A percentile compares a stretch with the other conserved stretches of the same genome.
Evolutionary conservation across 2,329 filamentous ascomycete species (phyloP).

Genomic region (Colletotrichum salicis): DNA sequence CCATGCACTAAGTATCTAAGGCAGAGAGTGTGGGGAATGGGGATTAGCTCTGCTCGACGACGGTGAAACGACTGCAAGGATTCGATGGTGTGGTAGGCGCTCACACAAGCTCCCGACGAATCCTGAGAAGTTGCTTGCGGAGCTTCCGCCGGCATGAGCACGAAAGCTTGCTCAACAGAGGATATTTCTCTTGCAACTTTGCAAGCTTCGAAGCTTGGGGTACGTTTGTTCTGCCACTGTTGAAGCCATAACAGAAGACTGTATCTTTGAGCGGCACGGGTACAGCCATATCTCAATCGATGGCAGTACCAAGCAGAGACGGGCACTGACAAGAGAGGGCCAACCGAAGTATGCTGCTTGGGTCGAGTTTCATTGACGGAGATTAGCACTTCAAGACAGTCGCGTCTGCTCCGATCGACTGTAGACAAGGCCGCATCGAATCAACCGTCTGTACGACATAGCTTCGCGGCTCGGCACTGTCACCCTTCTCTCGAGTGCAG

Average conservation of each 20-base stretch:
- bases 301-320: no score
- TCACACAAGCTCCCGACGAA: slow-evolving; percentile 5
- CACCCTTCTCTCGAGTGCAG: slow-evolving; percentile 15
- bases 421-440: slow-evolving; percentile 9
- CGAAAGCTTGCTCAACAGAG: slow-evolving; percentile 13
- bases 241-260: not conserved
- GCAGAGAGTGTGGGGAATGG: slow-evolving; percentile 7
- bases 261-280: not conserved
- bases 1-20: slow-evolving; percentile 9
- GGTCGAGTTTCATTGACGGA: slow-evolving; percentile 8
- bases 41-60: slow-evolving; percentile 1
- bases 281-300: not conserved
- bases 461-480: slow-evolving; percentile 27
- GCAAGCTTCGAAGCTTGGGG: slow-evolving; percentile 4
- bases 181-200: not conserved
- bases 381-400: slow-evolving; percentile 11
- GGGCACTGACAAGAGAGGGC: no score
- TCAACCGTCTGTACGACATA: slow-evolving; percentile 28
- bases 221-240: not conserved
- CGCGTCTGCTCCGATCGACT: slow-evolving; percentile 11
- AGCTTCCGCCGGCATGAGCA: slow-evolving; percentile 18
- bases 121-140: not conserved
- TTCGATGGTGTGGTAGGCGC: slow-evolving; percentile 13
- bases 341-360: not conserved
- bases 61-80: slow-evolving; percentile 26